Conservation (phyloP, 1,284 basidiomycete species). For the Ustilago sp. region DNA sequence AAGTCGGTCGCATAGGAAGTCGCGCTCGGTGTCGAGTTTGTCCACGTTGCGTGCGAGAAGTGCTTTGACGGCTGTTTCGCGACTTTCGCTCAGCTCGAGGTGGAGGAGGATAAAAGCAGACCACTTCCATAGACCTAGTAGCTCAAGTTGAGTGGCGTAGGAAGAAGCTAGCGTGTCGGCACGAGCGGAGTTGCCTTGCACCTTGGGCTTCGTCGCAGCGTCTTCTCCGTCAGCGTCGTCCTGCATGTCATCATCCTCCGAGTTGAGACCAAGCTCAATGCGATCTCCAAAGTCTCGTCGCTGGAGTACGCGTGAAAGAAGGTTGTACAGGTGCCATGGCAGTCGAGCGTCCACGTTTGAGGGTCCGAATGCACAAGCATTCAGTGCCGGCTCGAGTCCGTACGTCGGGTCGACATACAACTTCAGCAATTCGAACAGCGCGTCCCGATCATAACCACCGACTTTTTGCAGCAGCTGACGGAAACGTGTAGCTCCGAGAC, state of each 20-base stretch:
- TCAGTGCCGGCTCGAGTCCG: conserved; percentile 72
- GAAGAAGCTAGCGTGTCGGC: conserved; percentile 85
- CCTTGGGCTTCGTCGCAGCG: conserved; percentile 47
- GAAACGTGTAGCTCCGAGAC: conserved; percentile 53
- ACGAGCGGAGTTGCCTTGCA: conserved; percentile 72
- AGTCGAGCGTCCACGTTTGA: conserved; percentile 84
- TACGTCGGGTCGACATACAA: conserved; percentile 75
- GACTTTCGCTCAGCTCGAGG: conserved; percentile 77
- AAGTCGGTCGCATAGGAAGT: conserved; percentile 81
- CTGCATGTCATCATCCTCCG: conserved; percentile 66
- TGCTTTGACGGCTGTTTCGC: conserved; percentile 83
- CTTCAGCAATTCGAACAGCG: conserved; percentile 84
- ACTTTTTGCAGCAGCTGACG: conserved; percentile 51
- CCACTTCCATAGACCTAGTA: conserved; percentile 82
- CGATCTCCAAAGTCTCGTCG: conserved; percentile 88
- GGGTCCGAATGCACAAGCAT: conserved; percentile 80
- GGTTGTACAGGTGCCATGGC: conserved; percentile 91
- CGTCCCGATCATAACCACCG: conserved; percentile 73
- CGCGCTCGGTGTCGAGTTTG: conserved; percentile 77
- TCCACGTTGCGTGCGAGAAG: conserved; percentile 81
- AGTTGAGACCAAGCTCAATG: conserved; percentile 66
- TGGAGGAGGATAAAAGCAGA: conserved; percentile 90
- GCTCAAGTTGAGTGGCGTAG: conserved; percentile 90
- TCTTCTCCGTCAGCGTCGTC: conserved; percentile 37
- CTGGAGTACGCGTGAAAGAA: conserved; percentile 84